A percentile compares a stretch with the other conserved stretches of the same genome.
Conservation (phyloP, 257 asterid species). For the Phtheirospermum japonicum region DNA sequence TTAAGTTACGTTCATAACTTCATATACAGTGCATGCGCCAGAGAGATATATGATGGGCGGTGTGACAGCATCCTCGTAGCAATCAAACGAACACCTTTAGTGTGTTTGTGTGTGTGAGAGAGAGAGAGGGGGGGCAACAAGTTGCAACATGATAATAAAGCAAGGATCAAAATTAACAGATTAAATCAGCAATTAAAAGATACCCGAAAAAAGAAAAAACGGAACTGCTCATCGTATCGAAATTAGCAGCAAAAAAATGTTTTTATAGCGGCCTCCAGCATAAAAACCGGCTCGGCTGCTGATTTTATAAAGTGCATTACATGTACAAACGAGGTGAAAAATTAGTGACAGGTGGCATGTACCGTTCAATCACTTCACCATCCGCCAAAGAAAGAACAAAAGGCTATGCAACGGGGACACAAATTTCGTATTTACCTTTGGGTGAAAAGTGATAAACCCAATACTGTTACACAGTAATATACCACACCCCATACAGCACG, state of each 20-base stretch:
- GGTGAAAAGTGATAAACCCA: conserved; percentile 5
- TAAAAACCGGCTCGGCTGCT: neutral
- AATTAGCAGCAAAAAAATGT: conserved; percentile 3
- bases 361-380: neutral
- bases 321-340: neutral
- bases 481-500: conserved; percentile 14
- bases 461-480: conserved; percentile 5
- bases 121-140: too few species aligned
- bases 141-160: too few species aligned
- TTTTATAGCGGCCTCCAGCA: neutral
- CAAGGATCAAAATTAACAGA: too few species aligned
- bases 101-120: too few species aligned
- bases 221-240: conserved; percentile 5
- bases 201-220: neutral
- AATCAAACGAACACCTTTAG: too few species aligned
- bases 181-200: neutral
- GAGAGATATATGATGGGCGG: too few species aligned
- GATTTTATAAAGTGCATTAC: neutral
- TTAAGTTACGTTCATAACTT: too few species aligned
- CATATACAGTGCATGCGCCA: too few species aligned
- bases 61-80: too few species aligned
- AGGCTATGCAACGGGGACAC: neutral
- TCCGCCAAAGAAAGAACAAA: neutral
- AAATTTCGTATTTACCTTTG: conserved; percentile 23
- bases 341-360: neutral